Evolutionary conservation across 192 early-diverging fungal species (phyloP), one percentile per base, ranked within the genome.

Genomic region (Coemansia sp.): DNA sequence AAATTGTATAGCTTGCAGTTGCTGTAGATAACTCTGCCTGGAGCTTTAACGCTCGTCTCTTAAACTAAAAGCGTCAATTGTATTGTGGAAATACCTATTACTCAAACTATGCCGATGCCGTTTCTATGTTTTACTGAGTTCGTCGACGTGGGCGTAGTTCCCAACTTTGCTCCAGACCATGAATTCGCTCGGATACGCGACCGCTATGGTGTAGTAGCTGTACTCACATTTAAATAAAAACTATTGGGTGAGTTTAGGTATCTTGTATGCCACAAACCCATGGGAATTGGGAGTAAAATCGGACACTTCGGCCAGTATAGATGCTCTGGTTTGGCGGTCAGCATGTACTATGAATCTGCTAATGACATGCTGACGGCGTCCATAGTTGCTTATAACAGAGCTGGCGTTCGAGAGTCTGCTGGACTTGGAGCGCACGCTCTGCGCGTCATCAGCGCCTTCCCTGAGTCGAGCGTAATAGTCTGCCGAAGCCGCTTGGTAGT

Each of bases 221-320:
- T 75, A 16, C 48, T 81, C 13, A 21, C 28, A 13, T 74, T 68
- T 33, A 50, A 21, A 11, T 61, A 20, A 60, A 7, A 39, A 23
- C 12, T 26, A 25, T 52, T 33, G 52, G 9, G 66, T 20, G 16
- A 82, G 62, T 53, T 73, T 73, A 28, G 79, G 79, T 31, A 82
- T 82, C 62, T 82, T 82, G 62, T 82, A 82, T n/a, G 79, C 79
- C 3, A 82, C 75, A 77, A 77, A 83, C 11, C 75, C 80, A 37
- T 74, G 42, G 2, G 31, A 59, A 62, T 83, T 83, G 18, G 80
- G 80, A n/a, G 75, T 77, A 62, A 83, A 83, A 41, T 83, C 80
- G 8, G 63, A 63, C 6, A 75, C 80, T 34, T 70, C 56, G 3
- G 65, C 65, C 52, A 75, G 38, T 6, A 82, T 68, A 1, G 68